Conservation (phyloP, 108 stramenopile genomes). For the Nitzschia sp. region DNA sequence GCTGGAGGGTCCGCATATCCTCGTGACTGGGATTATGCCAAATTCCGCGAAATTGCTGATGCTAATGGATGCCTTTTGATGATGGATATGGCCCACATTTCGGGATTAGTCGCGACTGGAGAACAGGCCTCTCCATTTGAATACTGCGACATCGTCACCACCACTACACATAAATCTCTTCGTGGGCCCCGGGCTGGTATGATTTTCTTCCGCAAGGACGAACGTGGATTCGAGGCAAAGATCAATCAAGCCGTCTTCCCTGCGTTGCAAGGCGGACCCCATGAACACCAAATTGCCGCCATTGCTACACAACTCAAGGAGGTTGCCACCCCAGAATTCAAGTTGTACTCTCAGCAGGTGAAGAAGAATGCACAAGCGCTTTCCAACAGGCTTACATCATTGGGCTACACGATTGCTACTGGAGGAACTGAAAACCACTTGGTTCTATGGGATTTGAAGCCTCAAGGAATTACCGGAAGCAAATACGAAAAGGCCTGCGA, state of each 20-base stretch:
- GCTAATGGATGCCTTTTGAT: slow-evolving; percentile 96
- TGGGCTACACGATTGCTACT: slow-evolving; percentile 95
- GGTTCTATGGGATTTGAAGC: slow-evolving; percentile 98
- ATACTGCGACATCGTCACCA: slow-evolving; percentile 97
- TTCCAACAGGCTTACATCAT: slow-evolving; percentile 75
- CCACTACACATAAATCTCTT: slow-evolving; percentile 99
- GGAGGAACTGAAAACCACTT: slow-evolving; percentile 99
- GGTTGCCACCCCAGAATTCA: slow-evolving; percentile 95
- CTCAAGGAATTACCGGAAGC: slow-evolving; percentile 92
- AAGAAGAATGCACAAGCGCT: slow-evolving; percentile 94
- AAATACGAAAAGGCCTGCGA: slow-evolving; percentile 99
- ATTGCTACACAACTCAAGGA: slow-evolving; percentile 99
- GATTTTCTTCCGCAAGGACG: slow-evolving; percentile 99
- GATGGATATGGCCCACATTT: slow-evolving; percentile 99
- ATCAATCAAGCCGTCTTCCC: slow-evolving; percentile 99
- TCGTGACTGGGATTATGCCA: slow-evolving; percentile 98
- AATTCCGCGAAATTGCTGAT: slow-evolving; percentile 97
- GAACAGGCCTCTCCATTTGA: slow-evolving; percentile 95
- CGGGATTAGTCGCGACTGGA: slow-evolving; percentile 95
- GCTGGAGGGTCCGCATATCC: slow-evolving; percentile 99
- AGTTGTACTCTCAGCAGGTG: slow-evolving; percentile 92
- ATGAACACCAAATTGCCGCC: slow-evolving; percentile 99
- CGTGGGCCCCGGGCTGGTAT: slow-evolving; percentile 99
- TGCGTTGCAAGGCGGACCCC: slow-evolving; percentile 99
- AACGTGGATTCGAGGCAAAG: slow-evolving; percentile 90